Percentiles rank a stretch among this genome's conserved stretches.
Evolutionary conservation across 768 basidiomycete genomes (phyloP).

Genomic region (Pisolithus albus): DNA sequence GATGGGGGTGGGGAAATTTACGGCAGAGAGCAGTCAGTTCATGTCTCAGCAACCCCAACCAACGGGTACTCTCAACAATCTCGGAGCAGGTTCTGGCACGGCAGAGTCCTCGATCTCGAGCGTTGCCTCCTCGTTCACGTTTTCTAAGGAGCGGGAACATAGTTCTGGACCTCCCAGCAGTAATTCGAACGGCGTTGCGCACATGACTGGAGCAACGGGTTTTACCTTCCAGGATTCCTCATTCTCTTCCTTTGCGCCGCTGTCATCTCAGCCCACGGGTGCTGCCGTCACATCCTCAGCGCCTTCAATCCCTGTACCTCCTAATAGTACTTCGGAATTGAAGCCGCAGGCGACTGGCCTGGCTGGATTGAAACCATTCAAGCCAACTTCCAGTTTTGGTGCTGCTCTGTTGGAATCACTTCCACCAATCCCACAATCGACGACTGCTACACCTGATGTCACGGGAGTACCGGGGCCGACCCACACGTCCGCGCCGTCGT

Average conservation of each 20-base stretch:
- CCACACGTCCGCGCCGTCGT: slow-evolving; percentile 19
- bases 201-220: slow-evolving; percentile 34
- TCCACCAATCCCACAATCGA: slow-evolving; percentile 65
- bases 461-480: slow-evolving; percentile 7
- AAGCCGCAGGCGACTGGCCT: slow-evolving; percentile 45
- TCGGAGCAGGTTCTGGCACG: slow-evolving; percentile 21
- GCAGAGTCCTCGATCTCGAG: slow-evolving; percentile 50
- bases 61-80: slow-evolving; percentile 24
- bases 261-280: slow-evolving; percentile 49
- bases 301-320: slow-evolving; percentile 28
- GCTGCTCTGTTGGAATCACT: slow-evolving; percentile 65
- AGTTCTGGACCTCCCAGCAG: neutral
- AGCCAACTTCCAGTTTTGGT: slow-evolving; percentile 76
- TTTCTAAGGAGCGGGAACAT: slow-evolving; percentile 27
- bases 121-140: slow-evolving; percentile 69
- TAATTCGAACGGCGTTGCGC: slow-evolving; percentile 14
- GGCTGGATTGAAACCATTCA: slow-evolving; percentile 70
- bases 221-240: slow-evolving; percentile 43
- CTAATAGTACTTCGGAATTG: slow-evolving; percentile 15
- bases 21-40: slow-evolving; percentile 22
- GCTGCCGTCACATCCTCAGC: slow-evolving; percentile 27
- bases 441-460: slow-evolving; percentile 39
- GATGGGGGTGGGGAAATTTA: slow-evolving; percentile 35
- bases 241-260: slow-evolving; percentile 34
- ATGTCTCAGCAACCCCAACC: slow-evolving; percentile 23